Percentiles rank a stretch among this genome's conserved stretches.
Evolutionary conservation across 2,329 filamentous ascomycete genomes (phyloP).

Genomic region (Arthrinium phaeospermum): DNA sequence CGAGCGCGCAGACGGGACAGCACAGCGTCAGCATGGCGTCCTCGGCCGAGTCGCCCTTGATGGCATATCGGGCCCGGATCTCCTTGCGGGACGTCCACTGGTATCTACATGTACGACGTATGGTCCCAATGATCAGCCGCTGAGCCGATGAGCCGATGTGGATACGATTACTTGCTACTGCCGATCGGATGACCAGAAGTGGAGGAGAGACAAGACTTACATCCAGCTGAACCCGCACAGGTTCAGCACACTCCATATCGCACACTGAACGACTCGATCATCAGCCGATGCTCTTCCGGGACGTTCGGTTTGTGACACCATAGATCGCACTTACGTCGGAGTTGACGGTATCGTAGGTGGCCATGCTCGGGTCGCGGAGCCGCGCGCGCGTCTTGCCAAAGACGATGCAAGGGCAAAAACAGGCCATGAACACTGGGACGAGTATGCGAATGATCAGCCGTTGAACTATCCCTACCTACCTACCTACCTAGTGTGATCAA

Average conservation of each 20-base stretch:
- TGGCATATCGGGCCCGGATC: neutral
- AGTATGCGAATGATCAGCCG: neutral
- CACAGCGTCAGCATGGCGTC: slow-evolving; percentile 2
- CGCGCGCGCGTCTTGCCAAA: slow-evolving; percentile 16
- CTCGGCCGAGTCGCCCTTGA: slow-evolving; percentile 10
- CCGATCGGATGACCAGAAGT: neutral
- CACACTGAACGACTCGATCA: neutral
- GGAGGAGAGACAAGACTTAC: neutral
- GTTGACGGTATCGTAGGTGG: slow-evolving; percentile 6
- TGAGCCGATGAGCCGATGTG: neutral
- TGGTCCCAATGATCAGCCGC: too few species aligned
- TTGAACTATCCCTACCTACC: neutral
- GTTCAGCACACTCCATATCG: neutral
- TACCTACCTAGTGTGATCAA: too few species aligned
- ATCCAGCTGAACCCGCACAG: neutral
- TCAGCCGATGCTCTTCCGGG: neutral
- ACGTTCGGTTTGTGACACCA: too few species aligned
- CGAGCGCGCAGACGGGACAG: slow-evolving; percentile 13
- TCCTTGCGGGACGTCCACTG: neutral
- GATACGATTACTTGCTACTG: neutral
- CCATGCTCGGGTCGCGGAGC: neutral
- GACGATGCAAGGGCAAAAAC: slow-evolving; percentile 6
- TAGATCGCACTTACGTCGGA: neutral
- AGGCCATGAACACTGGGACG: neutral
- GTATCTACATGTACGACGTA: neutral